Percentiles rank a stretch among this genome's conserved stretches.
phyloP scores from a whole-genome alignment of 148 eudicot species.

The Amaranthus cruentus region DNA sequence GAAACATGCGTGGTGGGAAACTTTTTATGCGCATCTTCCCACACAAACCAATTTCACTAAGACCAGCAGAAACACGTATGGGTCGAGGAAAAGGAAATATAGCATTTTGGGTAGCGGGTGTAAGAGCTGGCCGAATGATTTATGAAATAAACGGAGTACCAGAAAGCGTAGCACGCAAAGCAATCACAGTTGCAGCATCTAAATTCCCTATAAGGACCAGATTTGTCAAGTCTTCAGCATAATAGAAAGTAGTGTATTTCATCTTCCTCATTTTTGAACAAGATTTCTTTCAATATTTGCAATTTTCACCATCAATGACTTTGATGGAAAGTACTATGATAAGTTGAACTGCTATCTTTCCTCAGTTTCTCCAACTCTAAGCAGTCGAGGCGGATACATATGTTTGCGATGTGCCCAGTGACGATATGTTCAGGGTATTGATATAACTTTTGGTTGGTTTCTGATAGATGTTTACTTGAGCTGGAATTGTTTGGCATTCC shows the following conservation, averaged over 20 bases:
- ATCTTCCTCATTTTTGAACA: conserved; percentile 1
- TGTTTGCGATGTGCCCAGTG: neutral
- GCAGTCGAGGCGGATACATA: neutral
- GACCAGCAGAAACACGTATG: conserved; percentile 40
- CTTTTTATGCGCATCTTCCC: conserved; percentile 29
- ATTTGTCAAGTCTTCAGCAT: conserved; percentile 19
- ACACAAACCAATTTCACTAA: conserved; percentile 28
- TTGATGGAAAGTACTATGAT: neutral
- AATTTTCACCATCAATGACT: neutral
- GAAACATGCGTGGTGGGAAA: conserved; percentile 33
- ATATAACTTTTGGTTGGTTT: too few relatives aligned
- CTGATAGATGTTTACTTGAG: too few relatives aligned
- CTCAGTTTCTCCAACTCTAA: neutral
- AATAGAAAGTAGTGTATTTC: neutral
- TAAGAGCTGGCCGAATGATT: conserved; percentile 28
- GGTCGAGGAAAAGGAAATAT: conserved; percentile 34
- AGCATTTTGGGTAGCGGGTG: conserved; percentile 31
- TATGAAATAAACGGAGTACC: conserved; percentile 34
- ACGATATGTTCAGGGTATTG: neutral
- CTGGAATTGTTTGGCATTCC: too few relatives aligned
- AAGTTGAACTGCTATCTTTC: neutral
- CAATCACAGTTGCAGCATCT: conserved; percentile 31
- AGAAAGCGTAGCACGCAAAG: conserved; percentile 29
- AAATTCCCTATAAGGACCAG: conserved; percentile 27
- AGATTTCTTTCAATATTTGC: neutral